phyloP scores from a whole-genome alignment of 2,329 filamentous ascomycete genomes.

The Exophiala sp. region DNA sequence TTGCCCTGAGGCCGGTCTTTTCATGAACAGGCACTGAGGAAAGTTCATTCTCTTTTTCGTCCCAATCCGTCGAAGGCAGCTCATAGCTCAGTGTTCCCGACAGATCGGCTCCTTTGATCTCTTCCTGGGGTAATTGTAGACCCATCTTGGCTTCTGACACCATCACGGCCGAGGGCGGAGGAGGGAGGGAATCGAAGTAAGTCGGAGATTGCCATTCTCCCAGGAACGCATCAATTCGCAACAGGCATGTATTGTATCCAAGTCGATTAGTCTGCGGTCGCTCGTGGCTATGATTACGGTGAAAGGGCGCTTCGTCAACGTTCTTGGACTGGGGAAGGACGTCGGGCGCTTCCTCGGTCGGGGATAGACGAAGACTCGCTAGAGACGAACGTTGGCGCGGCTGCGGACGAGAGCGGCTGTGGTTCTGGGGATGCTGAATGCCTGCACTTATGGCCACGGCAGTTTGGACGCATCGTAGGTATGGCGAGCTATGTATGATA shows the following conservation, averaged over 20 bases:
- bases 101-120: conserved; percentile 41
- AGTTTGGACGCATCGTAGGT: conserved; percentile 87
- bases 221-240: conserved; percentile 87
- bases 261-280: conserved; percentile 15
- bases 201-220: conserved; percentile 93
- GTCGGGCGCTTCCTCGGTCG: conserved; percentile 24
- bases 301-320: neutral
- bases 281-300: conserved; percentile 9
- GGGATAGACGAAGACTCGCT: conserved; percentile 5
- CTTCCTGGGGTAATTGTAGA: conserved; percentile 71
- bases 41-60: conserved; percentile 34
- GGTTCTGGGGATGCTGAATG: conserved; percentile 53
- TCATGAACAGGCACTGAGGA: conserved; percentile 33
- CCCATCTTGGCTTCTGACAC: conserved; percentile 84
- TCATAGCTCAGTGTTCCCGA: conserved; percentile 24
- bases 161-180: conserved; percentile 84
- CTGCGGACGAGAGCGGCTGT: conserved; percentile 25
- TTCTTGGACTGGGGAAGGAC: conserved; percentile 18
- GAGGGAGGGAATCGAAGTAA: conserved; percentile 89
- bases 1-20: conserved; percentile 26
- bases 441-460: conserved; percentile 84
- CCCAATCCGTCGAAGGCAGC: conserved; percentile 11
- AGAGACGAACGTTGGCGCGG: conserved; percentile 24
- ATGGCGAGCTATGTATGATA: conserved; percentile 90
- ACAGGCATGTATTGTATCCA: conserved; percentile 25